Evolutionary conservation across 169 alveolate species (phyloP), one percentile per base, ranked within the genome.

Genomic region (Theileria equi): DNA sequence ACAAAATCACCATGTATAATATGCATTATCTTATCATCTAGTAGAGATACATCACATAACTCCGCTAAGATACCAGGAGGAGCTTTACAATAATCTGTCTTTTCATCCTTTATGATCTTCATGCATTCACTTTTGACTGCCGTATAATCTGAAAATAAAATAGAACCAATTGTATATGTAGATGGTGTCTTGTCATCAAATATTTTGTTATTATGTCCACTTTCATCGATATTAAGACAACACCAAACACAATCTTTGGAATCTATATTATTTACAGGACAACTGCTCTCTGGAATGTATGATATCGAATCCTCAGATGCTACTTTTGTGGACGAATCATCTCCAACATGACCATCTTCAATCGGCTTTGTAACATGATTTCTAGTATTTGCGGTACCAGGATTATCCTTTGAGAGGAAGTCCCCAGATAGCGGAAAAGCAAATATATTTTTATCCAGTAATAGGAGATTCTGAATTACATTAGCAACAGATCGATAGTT

Each of bases 181-280:
- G 84, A 44, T 6, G 84, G 84, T 25, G 77, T 60, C 21, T 49
- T 35, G 38, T 74, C 84, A 25, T 74, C 84, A 53, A 60, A 74
- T 21, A 74, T 44, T 31, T 29, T 48, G 26, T 50, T 64, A 41
- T 74, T 59, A 45, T 74, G 84, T 21, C 48, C 5, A 10, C 16
- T 32, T 13, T 60, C 69, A 17, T 74, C 84, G 17, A 3, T 16
- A 2, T 79, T 79, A 48, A 74, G 29, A 35, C 67, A 36, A 45
- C 84, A 74, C 84, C 84, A 74, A 40, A 74, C 52, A 34, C 84
- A 74, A 29, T 64, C 25, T 25, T 47, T 43, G 17, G 62, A 31
- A n/a, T 60, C 25, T 11, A 60, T 54, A 32, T 54, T 54, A 19
- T 54, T 54, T 49, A 54, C 2, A 21, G 65, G 65, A 16, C 65